Conservation (phyloP, 306 rosid genomes). For the Luffa acutangula region DNA sequence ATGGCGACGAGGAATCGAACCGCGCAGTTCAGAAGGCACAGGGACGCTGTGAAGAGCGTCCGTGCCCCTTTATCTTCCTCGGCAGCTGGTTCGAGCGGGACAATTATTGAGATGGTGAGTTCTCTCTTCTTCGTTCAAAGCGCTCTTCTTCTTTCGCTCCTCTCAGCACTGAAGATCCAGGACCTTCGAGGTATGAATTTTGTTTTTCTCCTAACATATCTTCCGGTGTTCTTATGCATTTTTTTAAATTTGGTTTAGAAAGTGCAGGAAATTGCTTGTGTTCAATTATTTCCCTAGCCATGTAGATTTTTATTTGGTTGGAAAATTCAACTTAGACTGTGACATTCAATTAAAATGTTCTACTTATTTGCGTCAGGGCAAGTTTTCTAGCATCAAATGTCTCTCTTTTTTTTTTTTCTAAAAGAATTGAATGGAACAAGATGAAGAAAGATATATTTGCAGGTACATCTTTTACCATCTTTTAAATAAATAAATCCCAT, state of each 20-base stretch:
- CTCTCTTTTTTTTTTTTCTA: background rate
- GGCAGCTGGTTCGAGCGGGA: conserved; percentile 45
- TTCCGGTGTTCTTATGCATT: background rate
- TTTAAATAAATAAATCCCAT: too few species aligned
- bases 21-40: conserved; percentile 28
- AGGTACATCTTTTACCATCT: too few species aligned
- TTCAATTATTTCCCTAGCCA: background rate
- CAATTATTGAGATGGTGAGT: conserved; percentile 58
- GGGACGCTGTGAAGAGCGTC: conserved; percentile 65
- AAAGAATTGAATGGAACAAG: too few species aligned
- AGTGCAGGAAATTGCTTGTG: background rate
- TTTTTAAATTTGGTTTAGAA: background rate
- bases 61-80: conserved; percentile 66
- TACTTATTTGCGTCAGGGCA: background rate
- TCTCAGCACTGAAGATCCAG: conserved; percentile 65
- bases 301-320: background rate
- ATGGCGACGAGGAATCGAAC: conserved; percentile 82
- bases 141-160: conserved; percentile 55
- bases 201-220: background rate
- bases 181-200: conserved; percentile 27
- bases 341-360: background rate
- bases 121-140: conserved; percentile 50
- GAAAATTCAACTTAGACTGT: background rate
- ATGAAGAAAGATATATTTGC: too few species aligned
- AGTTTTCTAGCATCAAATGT: background rate